Evolutionary conservation across 208 protist genomes (phyloP), one percentile per base, ranked within the genome.

Genomic region (Hexamita inflata): DNA sequence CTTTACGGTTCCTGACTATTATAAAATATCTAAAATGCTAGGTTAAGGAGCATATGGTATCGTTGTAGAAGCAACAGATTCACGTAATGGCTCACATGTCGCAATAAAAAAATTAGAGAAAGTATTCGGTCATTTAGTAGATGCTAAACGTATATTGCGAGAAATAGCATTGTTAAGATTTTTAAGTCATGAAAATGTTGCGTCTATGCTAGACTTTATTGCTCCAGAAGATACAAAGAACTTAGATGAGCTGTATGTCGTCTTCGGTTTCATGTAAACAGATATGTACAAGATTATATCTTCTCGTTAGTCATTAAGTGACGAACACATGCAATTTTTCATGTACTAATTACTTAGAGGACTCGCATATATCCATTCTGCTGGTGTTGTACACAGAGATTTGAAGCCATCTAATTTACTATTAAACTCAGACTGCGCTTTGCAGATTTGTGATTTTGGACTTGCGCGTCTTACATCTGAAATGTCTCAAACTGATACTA

Each of bases 281-380:
- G 94, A 98, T 84, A 82, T 98, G 40, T 89, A 97, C 77, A 87
- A 91, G 42, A 93, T 98, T 67, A 95, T 98, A 77, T 61, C 80
- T 26, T 96, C 92, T 60, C 24, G 60, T 7, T 86, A 89, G 75
- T 42, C 60, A 1, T 85, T 98, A 1, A 91, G 92, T 26, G 89
- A 95, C 73, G 93, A 97, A 58, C 95, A 98, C 79, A 82, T 89
- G 41, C 92, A 95, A 81, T 97, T 95, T 80, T 97, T 98, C 81
- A 87, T 97, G 73, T 95, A 96, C 80, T 94, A 98, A 81, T 89
- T 94, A 4, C 90, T 82, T 0, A 11, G 78, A 29, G 80, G 73
- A 29, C 60, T 82, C 1, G 80, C 76, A 15, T 82, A 82, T 42
- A 28, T 82, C 1, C 80, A 82, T 53, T 82, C 78, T 19, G 80